phyloP scores from a whole-genome alignment of 2,329 filamentous ascomycete genomes.

The Cercospora nicotianae region DNA sequence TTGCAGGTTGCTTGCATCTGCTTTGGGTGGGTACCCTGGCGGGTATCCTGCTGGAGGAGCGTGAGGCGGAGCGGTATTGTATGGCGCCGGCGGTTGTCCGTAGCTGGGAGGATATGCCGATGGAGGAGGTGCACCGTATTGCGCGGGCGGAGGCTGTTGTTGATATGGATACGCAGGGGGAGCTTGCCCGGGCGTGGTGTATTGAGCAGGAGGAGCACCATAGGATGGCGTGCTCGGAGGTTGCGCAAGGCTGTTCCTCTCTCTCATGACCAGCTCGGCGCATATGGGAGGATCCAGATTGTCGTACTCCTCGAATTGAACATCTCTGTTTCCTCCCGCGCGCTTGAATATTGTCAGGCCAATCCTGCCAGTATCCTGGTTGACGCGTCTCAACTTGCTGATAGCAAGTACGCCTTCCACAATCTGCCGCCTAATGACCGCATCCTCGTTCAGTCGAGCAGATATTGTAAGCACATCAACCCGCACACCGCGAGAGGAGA shows the following conservation, averaged over 20 bases:
- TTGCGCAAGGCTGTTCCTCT: conserved; percentile 55
- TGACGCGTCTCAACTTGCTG: conserved; percentile 68
- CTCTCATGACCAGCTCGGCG: conserved; percentile 74
- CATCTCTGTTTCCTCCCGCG: conserved; percentile 68
- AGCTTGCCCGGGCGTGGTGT: conserved; percentile 18
- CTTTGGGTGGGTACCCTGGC: conserved; percentile 50
- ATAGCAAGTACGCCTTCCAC: conserved; percentile 86
- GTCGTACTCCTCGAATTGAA: conserved; percentile 84
- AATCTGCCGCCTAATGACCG: conserved; percentile 81
- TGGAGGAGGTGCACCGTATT: conserved; percentile 20
- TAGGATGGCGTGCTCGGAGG: conserved; percentile 24
- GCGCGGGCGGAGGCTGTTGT: conserved; percentile 40
- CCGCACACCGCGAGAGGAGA: conserved; percentile 68
- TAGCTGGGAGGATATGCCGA: conserved; percentile 24
- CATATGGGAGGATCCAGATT: conserved; percentile 76
- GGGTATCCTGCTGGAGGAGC: conserved; percentile 40
- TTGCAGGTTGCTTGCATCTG: conserved; percentile 71
- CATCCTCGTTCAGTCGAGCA: conserved; percentile 71
- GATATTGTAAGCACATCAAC: conserved; percentile 79
- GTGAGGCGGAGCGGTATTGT: conserved; percentile 32
- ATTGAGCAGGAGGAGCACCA: conserved; percentile 36
- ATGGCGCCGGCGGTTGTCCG: conserved; percentile 35
- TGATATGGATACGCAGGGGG: conserved; percentile 34
- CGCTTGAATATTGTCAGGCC: conserved; percentile 84
- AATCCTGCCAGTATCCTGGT: conserved; percentile 72